Conservation (phyloP, 2,329 filamentous ascomycete genomes). For the Herpomyces periplanetae region DNA sequence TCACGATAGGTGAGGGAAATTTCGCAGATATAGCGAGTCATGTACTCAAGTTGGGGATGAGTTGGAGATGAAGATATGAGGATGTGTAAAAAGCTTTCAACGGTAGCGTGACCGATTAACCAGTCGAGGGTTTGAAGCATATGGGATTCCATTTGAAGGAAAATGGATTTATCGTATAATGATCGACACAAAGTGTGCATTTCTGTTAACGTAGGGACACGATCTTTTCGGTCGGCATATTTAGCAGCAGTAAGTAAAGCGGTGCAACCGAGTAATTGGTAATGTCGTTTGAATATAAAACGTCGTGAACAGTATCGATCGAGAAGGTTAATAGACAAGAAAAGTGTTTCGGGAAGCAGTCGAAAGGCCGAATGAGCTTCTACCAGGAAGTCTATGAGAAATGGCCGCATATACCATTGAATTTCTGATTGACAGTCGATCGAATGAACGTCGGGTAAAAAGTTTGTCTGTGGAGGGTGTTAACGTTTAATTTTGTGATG, state of each 20-base stretch:
- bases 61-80: conserved; percentile 33
- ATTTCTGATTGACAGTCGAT: conserved; percentile 98
- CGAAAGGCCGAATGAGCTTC: conserved; percentile 87
- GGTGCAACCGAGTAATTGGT: conserved; percentile 83
- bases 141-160: conserved; percentile 99
- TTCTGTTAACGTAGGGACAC: conserved; percentile 85
- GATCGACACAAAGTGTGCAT: conserved; percentile 97
- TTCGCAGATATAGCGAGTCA: conserved; percentile 75
- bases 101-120: conserved; percentile 76
- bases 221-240: conserved; percentile 93
- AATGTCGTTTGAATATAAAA: conserved; percentile 95
- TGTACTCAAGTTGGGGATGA: conserved; percentile 62
- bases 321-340: conserved; percentile 77
- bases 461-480: too few relatives aligned
- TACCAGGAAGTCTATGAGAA: conserved; percentile 85
- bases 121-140: conserved; percentile 88
- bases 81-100: conserved; percentile 67
- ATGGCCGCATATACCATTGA: conserved; percentile 96
- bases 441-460: conserved; percentile 70
- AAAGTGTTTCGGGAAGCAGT: conserved; percentile 67
- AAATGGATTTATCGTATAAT: conserved; percentile 95
- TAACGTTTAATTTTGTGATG: too few relatives aligned
- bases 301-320: conserved; percentile 91
- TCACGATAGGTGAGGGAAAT: conserved; percentile 86
- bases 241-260: conserved; percentile 86